Base-by-base conservation (phyloP, 129 eudicot species). In the Saussurea involucrata region DNA sequence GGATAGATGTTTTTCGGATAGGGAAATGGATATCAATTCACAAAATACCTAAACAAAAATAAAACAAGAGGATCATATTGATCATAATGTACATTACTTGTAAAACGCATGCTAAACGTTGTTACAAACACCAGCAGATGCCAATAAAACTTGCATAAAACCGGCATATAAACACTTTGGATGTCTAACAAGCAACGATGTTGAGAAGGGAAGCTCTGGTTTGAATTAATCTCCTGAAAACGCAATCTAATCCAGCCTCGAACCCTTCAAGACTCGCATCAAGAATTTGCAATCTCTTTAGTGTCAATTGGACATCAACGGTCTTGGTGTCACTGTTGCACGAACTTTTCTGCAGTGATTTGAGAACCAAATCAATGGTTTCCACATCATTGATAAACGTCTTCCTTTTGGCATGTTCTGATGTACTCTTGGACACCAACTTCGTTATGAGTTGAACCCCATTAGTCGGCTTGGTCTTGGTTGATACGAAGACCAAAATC, bases 161-260 rank as follows among this genome's bases (percentile, higher is more conserved):
- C 68, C 8, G 36, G 33, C 31, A 24, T 55, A 28, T 36, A 8
- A 27, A 8, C 29, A 18, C 12, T 27, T 27, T 18, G 49, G 17
- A 6, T 28, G 25, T 72, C 21, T 42, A 55, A 72, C 40, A 49
- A 53, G 31, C 67, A 8, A 72, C 7, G 24, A 55, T 31, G n/a
- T 72, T 53, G 15, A 72, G 76, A 72, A 72, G 76, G 63, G 76
- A 55, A 18, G 66, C 46, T 72, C 76, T n/a, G 25, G 11, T 53
- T 49, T 72, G 76, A 17, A 72, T 72, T 33, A 72, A 15, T 72
- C 76, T 27, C 44, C 76, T 53, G 24, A 53, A 72, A 8, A 72
- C 12, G 25, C 46, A 31, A 55, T 72, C 76, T 29, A 72, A 72
- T 12, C 76, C 76, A 29, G 25, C 66, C 49, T 72, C 66, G 3